Evolutionary conservation across 495 filamentous ascomycete genomes (phyloP), one percentile per base, ranked within the genome.

Genomic region (Podospora conica): DNA sequence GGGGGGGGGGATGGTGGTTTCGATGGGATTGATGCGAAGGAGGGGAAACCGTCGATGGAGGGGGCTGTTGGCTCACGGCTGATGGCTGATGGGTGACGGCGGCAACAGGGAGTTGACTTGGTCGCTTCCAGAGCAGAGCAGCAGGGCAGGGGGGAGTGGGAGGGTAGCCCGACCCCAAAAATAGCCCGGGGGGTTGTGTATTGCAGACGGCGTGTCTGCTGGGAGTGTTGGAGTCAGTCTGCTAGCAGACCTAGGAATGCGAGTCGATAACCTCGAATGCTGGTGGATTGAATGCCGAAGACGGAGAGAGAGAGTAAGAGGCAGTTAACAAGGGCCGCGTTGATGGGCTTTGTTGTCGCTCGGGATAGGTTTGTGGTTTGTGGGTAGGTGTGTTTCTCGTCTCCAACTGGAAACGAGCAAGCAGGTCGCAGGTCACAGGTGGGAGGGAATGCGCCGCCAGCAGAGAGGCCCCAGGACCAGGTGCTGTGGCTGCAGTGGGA

Each of bases 11-110:
- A 53, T 33, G 53, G 40, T 53, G 40, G 56, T 48, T 48, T 48
- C 40, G 40, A n/a, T 18, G 40, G 40, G 40, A 48, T n/a, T n/a
- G 40, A 48, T 48, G 21, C 58, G 31, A 55, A 31, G 55, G 61
- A 55, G 53, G 28, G 48, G 48, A 55, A 25, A 12, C 64, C 57
- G 60, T 64, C 55, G 62, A 65, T 63, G 70, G 68, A 65, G 69
- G 69, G 69, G 58, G 65, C 65, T 33, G 58, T 33, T 69, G 60
- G 63, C 67, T 74, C 69, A 70, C 66, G 65, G 58, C 60, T 61
- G 58, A 66, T n/a, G 58, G 24, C 68, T 64, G 64, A 66, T 65
- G 64, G 61, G 67, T 71, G 68, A 67, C 66, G 69, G 60, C 68
- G 58, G 56, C 63, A 60, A 53, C 23, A n/a, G 21, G 31, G 40